Conservation (phyloP, 31 red algal species). For the Odonthalia washingtoniensis region DNA sequence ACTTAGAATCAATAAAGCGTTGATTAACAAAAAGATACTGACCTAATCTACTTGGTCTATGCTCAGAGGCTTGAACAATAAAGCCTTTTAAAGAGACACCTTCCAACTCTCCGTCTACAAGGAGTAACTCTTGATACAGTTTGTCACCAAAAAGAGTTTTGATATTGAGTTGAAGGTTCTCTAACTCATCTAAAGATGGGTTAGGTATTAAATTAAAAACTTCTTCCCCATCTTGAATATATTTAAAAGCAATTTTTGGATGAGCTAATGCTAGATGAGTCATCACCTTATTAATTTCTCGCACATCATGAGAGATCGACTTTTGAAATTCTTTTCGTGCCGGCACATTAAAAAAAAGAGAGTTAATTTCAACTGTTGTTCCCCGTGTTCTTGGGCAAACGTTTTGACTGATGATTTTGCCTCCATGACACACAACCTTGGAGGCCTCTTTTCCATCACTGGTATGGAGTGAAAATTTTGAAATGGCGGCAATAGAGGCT, state of each 20-base stretch:
- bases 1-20: conserved; percentile 5
- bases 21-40: conserved; percentile 14
- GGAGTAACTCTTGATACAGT: conserved; percentile 1
- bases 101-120: conserved; percentile 5
- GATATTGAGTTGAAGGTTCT: neutral
- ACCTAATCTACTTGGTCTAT: neutral
- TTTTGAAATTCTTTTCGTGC: conserved; percentile 21
- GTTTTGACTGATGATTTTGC: conserved; percentile 1
- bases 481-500: conserved; percentile 21
- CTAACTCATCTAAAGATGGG: neutral
- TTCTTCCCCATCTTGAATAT: neutral
- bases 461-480: neutral
- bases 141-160: neutral
- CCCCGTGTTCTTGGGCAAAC: neutral
- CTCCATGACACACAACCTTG: neutral
- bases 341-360: conserved; percentile 20
- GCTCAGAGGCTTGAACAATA: neutral
- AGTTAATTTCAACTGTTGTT: neutral
- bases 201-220: conserved; percentile 4
- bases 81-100: conserved; percentile 3
- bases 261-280: conserved; percentile 7
- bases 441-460: neutral
- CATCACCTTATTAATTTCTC: neutral
- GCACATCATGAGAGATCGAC: neutral
- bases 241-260: neutral